phyloP scores from a whole-genome alignment of 106 monocot genomes.

The Acanthochlamys bracteata region DNA sequence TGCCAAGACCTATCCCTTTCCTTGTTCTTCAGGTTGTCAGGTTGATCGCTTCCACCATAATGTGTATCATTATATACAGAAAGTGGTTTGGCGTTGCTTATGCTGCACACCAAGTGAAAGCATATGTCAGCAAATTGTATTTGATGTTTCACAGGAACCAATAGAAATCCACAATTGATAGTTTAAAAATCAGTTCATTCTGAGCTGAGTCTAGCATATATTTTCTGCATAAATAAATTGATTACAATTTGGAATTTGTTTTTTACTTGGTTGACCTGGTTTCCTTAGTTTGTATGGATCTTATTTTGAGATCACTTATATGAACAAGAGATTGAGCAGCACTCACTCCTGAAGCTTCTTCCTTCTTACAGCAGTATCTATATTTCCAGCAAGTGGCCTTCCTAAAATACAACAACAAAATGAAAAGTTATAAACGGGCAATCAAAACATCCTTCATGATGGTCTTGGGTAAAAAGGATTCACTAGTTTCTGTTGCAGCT shows the following conservation, averaged over 20 bases:
- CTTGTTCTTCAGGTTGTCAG: conserved; percentile 17
- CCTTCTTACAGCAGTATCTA: conserved; percentile 18
- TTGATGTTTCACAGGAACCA: no score
- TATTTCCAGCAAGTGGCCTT: conserved; percentile 18
- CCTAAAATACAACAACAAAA: conserved; percentile 20
- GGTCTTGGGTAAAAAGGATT: conserved; percentile 1
- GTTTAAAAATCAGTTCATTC: no score
- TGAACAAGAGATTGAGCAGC: background rate
- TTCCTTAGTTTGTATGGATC: no score
- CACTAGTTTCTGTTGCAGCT: conserved; percentile 23
- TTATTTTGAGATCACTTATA: background rate
- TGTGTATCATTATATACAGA: conserved; percentile 61
- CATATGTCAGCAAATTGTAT: background rate
- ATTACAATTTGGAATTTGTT: no score
- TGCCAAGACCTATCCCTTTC: conserved; percentile 56
- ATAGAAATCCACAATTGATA: no score
- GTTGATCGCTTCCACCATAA: conserved; percentile 14
- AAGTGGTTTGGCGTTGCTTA: conserved; percentile 39
- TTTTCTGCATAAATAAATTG: no score
- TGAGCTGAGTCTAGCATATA: no score
- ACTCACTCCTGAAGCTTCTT: conserved; percentile 39
- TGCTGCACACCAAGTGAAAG: conserved; percentile 17
- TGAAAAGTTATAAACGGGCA: no score
- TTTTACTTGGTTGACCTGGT: no score
- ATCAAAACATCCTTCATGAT: no score